Base-by-base conservation (phyloP, 495 filamentous ascomycete genomes). In the Daldinia grandis region DNA sequence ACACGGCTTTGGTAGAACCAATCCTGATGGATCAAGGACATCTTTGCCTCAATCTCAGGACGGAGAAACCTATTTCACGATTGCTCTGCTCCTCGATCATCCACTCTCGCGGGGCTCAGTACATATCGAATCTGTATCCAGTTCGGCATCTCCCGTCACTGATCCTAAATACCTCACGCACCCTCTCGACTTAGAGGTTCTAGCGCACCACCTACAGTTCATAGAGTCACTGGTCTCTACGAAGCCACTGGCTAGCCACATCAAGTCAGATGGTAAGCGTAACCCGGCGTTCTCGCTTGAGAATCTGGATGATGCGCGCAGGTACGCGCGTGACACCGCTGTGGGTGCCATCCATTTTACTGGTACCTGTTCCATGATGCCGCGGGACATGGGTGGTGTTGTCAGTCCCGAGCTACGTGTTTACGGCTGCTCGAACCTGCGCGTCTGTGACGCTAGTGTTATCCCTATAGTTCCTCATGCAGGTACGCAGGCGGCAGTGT, bases 131-230 rank as follows among this genome's bases (percentile, higher is more conserved):
- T 81, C 80, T 0, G 59, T 78, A 5, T 65, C 81, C 42, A 72
- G 81, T 0, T 58, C 63, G 0, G 55, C 51, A 15, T 59, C 76
- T 9, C 79, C 83, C 0, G 53, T 62, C 14, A 82, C 85, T 58
- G 79, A 87, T 67, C 84, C 84, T 1, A 81, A 78, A 9, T 87
- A 86, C 64, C 81, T 85, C 58, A 78, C 81, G 60, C 74, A 87
- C 53, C 80, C 83, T 0, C 75, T 82, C n/a, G 86, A 88, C 62
- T 4, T 81, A 14, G 74, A 82, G 44, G 76, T 81, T 12, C 73
- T 82, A 25, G 79, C 78, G 1, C 77, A 81, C 14, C 78, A 83
- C 61, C 59, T 73, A 19, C 74, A 72, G 0, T 81, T 77, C 65
- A 5, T 62, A 1, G 75, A 78, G 7, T 76, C 71, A 21, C 72